Evolutionary conservation across 305 asterid genomes (phyloP), one percentile per base, ranked within the genome.

Genomic region (Withania somnifera): DNA sequence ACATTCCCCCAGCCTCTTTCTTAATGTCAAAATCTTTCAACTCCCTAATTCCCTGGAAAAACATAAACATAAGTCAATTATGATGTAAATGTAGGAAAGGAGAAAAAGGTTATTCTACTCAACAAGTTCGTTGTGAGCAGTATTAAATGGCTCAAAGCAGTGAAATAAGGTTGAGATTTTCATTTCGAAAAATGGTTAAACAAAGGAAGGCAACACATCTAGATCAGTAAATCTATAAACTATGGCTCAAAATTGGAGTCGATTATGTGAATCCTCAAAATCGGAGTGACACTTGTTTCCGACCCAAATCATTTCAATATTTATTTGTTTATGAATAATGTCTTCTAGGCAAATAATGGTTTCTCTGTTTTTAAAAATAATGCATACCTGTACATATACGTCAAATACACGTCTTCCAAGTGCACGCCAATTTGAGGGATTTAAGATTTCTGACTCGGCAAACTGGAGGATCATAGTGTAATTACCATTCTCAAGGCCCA

Each of bases 401-500:
- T 93, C 89, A 82, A 93, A 93, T 26, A 89, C 78, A 4, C 97
- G 95, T 82, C 95, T 90, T 80, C 98, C 98, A 47, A 89, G 84
- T 71, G 93, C 89, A 84, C 30, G 84, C 98, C 95, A 93, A 80
- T 30, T 34, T 36, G 28, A 61, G 45, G 82, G 51, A 79, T 86
- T 83, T 36, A n/a, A 61, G 42, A 92, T 84, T 81, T 45, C 66
- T 26, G 83, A 51, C 85, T 92, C 95, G 0, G 88, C 91, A 83
- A 92, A 92, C 82, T 86, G 92, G 82, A 93, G 95, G 75, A 14
- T 86, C 47, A 93, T 86, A 1, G 90, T 92, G 90, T 93, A 93
- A 69, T 90, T 90, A n/a, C 97, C 97, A 83, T 64, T 93, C 87
- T 92, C 71, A 73, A 93, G 91, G 88, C 95, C 97, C 85, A 92